Evolutionary conservation across 2,329 filamentous ascomycete genomes (phyloP).

Genomic region (Colletotrichum liriopes): DNA sequence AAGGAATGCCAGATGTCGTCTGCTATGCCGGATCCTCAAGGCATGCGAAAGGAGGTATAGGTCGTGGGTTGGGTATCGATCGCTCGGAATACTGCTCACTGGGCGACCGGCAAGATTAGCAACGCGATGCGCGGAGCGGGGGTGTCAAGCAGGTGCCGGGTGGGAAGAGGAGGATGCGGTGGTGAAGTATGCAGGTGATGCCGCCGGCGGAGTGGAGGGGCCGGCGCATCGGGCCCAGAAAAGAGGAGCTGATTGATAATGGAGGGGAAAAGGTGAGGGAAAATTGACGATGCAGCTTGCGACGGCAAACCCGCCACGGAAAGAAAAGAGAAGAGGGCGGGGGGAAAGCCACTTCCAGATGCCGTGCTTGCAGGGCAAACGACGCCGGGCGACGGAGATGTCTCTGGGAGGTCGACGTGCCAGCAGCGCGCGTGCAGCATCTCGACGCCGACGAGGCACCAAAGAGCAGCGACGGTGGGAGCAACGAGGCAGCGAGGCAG

Average conservation of each 20-base stretch:
- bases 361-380: neutral
- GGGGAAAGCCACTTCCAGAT: neutral
- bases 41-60: slow-evolving; percentile 33
- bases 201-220: slow-evolving; percentile 40
- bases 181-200: slow-evolving; percentile 26
- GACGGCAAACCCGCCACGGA: slow-evolving; percentile 4
- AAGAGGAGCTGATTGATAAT: slow-evolving; percentile 42
- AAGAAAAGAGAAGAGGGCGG: neutral
- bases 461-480: slow-evolving; percentile 3
- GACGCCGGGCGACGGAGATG: neutral
- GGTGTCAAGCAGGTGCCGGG: slow-evolving; percentile 13
- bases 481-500: slow-evolving; percentile 22
- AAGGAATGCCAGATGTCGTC: slow-evolving; percentile 22
- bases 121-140: neutral
- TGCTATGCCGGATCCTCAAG: slow-evolving; percentile 19
- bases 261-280: slow-evolving; percentile 31
- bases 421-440: slow-evolving; percentile 3
- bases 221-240: slow-evolving; percentile 40
- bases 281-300: slow-evolving; percentile 26
- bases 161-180: slow-evolving; percentile 1
- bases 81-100: slow-evolving; percentile 23
- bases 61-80: slow-evolving; percentile 35
- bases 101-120: slow-evolving; percentile 16
- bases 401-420: neutral
- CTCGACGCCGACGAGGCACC: neutral